Percentiles rank a stretch among this genome's conserved stretches.
Evolutionary conservation across 306 rosid species (phyloP).

Genomic region (Cicer pinnatifidum): DNA sequence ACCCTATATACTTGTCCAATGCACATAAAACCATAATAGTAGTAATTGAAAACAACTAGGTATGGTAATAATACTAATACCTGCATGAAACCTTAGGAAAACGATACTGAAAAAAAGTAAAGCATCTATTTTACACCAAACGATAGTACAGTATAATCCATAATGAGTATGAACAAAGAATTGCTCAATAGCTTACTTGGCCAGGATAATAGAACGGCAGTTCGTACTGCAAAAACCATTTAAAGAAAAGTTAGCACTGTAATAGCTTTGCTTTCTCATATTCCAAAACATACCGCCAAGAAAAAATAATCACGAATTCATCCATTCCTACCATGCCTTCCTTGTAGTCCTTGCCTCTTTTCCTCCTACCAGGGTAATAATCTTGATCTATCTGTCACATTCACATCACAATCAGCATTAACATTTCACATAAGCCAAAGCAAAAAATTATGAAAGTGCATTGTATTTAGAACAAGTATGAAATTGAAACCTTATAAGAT

Average conservation of each 20-base stretch:
- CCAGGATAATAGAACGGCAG: constrained; percentile 97
- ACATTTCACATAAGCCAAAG: constrained; percentile 24
- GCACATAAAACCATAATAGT: constrained; percentile 5
- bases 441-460: background rate
- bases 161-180: constrained; percentile 12
- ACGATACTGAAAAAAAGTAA: constrained; percentile 17
- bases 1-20: constrained; percentile 12
- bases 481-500: constrained; percentile 69
- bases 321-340: constrained; percentile 76
- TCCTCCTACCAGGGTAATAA: constrained; percentile 92
- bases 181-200: constrained; percentile 67
- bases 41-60: constrained; percentile 15
- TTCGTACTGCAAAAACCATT: constrained; percentile 81
- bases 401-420: constrained; percentile 47
- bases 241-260: constrained; percentile 33
- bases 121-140: constrained; percentile 16
- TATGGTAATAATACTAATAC: background rate
- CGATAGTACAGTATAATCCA: constrained; percentile 32
- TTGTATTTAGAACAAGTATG: constrained; percentile 7
- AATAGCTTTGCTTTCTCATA: constrained; percentile 19
- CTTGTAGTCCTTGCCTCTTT: constrained; percentile 95
- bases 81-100: constrained; percentile 4
- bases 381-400: constrained; percentile 82
- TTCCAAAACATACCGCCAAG: background rate
- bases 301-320: constrained; percentile 18